A percentile compares a stretch with the other conserved stretches of the same genome.
Conservation (phyloP, 345 rosid genomes). For the Salix viminalis region DNA sequence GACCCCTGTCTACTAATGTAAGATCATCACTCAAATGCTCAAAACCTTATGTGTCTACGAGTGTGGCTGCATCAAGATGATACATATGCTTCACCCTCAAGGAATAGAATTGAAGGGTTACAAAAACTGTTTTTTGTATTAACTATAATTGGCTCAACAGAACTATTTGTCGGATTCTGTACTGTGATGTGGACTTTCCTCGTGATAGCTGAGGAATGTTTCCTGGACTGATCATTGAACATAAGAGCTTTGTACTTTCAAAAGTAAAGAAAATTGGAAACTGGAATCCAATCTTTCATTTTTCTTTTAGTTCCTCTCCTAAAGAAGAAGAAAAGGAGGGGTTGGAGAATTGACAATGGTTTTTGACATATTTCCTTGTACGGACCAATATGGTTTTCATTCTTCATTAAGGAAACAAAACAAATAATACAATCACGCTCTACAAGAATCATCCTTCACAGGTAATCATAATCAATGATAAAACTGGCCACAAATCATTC, state of each 20-base stretch:
- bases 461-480: slow-evolving; percentile 5
- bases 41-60: no score
- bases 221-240: not conserved
- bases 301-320: not conserved
- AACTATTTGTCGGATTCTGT: not conserved
- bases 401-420: slow-evolving; percentile 8
- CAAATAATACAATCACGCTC: slow-evolving; percentile 10
- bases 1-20: no score
- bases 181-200: not conserved
- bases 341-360: not conserved
- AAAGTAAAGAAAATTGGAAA: not conserved
- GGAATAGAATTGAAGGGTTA: not conserved
- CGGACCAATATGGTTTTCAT: not conserved
- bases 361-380: not conserved
- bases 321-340: not conserved
- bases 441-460: slow-evolving; percentile 1
- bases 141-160: not conserved
- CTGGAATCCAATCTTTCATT: not conserved
- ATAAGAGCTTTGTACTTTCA: not conserved
- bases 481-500: slow-evolving; percentile 1
- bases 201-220: not conserved
- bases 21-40: no score
- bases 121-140: not conserved
- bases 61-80: not conserved
- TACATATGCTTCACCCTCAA: not conserved